Evolutionary conservation across 108 stramenopile species (phyloP), one percentile per base, ranked within the genome.

Genomic region (Cyclotella atomus): DNA sequence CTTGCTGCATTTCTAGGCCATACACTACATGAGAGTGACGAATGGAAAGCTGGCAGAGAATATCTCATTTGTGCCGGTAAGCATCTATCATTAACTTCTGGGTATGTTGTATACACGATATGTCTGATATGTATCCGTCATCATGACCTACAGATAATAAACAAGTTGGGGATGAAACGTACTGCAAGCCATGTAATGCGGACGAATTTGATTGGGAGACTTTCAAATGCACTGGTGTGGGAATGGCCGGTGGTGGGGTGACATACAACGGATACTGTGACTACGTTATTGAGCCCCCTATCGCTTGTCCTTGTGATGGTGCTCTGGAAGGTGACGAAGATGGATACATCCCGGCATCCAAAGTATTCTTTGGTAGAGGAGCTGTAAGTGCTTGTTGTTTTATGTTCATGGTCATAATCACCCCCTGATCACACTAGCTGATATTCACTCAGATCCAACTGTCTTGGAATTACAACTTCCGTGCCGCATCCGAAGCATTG

Each of bases 391-490:
- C 1, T 36, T 38, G 21, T 36, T 41, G 29, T 4, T 59, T 4
- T 62, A 9, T 23, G 3, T 62, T 4, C 38, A 2, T 24, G n/a
- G n/a, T n/a, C n/a, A n/a, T n/a, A n/a, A n/a, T n/a, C n/a, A n/a
- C n/a, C n/a, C n/a, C n/a, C n/a, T n/a, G n/a, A n/a, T n/a, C n/a
- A n/a, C n/a, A n/a, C n/a, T n/a, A n/a, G 35, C n/a, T 16, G 8
- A 21, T 35, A 29, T 41, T 19, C 15, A 45, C 52, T 0, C 27
- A 41, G 33, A 69, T 71, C 49, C 71, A 71, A 54, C 73, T 75
- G 21, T 71, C 81, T 0, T 82, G 81, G 81, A 82, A 82, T 34
- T 82, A 82, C 38, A 82, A 82, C 33, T 75, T 65, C 29, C 63
- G 73, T 27, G 59, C 73, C 8, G 81, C 81, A 29, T 75, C 74